These are phyloP conservation scores for Trichoderma atrobrunneum DNA, from an alignment of 2,329 filamentous ascomycete species.

Conservation along the genomic window DNA sequence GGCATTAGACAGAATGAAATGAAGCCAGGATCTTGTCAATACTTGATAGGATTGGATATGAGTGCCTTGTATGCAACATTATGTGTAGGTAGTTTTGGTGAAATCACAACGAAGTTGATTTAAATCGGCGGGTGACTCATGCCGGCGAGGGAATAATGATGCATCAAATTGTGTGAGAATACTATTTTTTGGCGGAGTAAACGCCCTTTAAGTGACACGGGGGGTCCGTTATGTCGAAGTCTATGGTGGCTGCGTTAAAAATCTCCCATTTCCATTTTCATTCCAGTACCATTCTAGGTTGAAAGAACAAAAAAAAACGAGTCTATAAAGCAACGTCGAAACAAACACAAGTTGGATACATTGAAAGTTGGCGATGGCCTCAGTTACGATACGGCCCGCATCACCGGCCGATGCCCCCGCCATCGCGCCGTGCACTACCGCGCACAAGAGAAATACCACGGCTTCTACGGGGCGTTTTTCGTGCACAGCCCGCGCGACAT, in stretches of 20 bases:
- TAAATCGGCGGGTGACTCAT: not conserved
- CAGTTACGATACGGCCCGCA: conserved; percentile 18
- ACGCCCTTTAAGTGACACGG: not conserved
- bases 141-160: not conserved
- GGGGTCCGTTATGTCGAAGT: not conserved
- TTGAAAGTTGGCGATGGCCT: not conserved
- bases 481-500: conserved; percentile 19
- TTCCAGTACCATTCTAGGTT: not conserved
- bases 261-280: not conserved
- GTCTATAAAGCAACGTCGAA: not conserved
- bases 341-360: not conserved
- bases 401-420: conserved; percentile 17
- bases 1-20: conserved; percentile 6
- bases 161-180: not conserved
- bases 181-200: not conserved
- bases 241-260: not conserved
- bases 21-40: conserved; percentile 20
- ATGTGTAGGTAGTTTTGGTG: not conserved
- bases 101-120: not conserved
- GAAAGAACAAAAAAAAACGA: not conserved
- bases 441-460: conserved; percentile 22
- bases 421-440: conserved; percentile 23
- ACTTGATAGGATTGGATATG: not conserved
- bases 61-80: not conserved
- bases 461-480: conserved; percentile 25